These are phyloP conservation scores for Closterium sp. DNA, from an alignment of 139 green algal genomes.

Conservation along the genomic window DNA sequence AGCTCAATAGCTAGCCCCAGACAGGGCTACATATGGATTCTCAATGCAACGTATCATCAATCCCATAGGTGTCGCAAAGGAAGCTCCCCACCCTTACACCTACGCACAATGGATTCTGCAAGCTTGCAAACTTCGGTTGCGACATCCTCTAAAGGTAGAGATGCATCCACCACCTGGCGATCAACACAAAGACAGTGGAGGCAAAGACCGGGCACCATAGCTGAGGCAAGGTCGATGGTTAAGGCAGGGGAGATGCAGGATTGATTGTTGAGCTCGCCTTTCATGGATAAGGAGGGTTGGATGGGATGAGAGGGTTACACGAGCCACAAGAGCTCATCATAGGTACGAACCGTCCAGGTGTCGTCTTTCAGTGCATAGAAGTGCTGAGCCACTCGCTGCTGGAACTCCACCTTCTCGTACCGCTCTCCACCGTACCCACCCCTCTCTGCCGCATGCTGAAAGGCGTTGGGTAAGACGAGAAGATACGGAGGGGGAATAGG, in stretches of 20 bases:
- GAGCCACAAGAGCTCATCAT: not conserved
- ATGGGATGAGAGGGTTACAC: not conserved
- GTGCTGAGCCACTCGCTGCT: constrained; percentile 37
- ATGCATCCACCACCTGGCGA: not conserved
- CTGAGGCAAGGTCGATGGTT: not conserved
- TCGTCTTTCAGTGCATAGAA: constrained; percentile 39
- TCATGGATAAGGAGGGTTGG: not conserved
- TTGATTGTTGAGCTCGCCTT: too few species aligned
- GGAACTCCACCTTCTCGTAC: constrained; percentile 65
- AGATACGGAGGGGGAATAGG: not conserved
- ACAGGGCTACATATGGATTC: too few species aligned
- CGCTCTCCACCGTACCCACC: constrained; percentile 85
- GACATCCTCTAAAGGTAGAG: not conserved
- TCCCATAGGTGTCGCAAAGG: not conserved
- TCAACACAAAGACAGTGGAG: not conserved
- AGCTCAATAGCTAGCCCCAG: too few species aligned
- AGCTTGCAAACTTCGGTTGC: not conserved
- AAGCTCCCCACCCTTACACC: not conserved
- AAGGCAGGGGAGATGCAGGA: not conserved
- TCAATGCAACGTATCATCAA: too few species aligned
- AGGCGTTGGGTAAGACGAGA: not conserved
- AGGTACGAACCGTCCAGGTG: constrained; percentile 43
- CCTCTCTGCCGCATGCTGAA: constrained; percentile 49
- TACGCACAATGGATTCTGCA: not conserved
- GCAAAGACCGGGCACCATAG: too few species aligned